Evolutionary conservation across 305 asterid species (phyloP).

Genomic region (Fraxinus albicans): DNA sequence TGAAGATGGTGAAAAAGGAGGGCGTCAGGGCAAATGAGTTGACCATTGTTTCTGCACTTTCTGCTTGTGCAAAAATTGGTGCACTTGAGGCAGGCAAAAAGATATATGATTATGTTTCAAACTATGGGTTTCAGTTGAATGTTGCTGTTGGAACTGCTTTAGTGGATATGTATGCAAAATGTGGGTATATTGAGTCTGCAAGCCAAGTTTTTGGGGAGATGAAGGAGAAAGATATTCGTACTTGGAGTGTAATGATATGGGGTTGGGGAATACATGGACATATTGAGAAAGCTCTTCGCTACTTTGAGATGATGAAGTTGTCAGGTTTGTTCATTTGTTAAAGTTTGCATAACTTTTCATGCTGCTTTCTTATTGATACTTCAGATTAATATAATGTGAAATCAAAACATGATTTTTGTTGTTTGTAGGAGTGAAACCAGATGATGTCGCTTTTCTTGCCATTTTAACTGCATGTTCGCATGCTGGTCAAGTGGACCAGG

Average conservation of each 20-base stretch:
- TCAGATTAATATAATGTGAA: neutral
- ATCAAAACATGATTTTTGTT: neutral
- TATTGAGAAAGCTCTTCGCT: conserved; percentile 33
- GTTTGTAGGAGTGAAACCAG: conserved; percentile 41
- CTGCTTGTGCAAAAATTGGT: conserved; percentile 39
- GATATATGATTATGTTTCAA: conserved; percentile 25
- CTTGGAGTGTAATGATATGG: conserved; percentile 48
- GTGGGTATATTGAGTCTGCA: conserved; percentile 42
- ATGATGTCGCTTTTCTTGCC: conserved; percentile 39
- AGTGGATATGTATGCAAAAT: conserved; percentile 50
- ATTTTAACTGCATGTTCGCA: conserved; percentile 45
- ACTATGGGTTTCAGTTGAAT: conserved; percentile 22
- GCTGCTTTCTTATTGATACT: neutral
- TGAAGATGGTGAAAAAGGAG: conserved; percentile 34
- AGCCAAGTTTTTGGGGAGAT: conserved; percentile 29
- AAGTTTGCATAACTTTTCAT: neutral
- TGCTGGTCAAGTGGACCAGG: conserved; percentile 41
- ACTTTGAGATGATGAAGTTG: conserved; percentile 37
- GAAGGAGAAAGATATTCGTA: conserved; percentile 38
- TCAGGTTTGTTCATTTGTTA: conserved; percentile 21
- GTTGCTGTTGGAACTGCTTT: conserved; percentile 35
- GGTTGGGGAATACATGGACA: conserved; percentile 47
- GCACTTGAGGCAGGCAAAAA: conserved; percentile 38
- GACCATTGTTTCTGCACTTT: conserved; percentile 39
- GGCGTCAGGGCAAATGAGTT: conserved; percentile 39